These are phyloP conservation scores for Leccinum longicurvipes DNA, from an alignment of 768 basidiomycete species.

Conservation along the genomic window DNA sequence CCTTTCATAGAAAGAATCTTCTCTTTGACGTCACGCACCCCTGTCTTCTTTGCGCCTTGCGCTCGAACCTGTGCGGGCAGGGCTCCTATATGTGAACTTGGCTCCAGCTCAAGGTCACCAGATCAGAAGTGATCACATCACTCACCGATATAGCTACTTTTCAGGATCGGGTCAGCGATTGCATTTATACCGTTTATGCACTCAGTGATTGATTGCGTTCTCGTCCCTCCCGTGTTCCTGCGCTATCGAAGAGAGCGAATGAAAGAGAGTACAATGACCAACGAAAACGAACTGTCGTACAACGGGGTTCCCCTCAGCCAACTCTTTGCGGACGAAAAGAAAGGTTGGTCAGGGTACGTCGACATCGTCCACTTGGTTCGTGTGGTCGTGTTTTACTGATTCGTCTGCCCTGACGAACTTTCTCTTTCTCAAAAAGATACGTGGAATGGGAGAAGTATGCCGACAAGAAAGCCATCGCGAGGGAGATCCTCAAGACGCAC, in stretches of 20 bases:
- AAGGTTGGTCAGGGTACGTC: conserved; percentile 13
- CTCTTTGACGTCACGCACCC: too few species aligned
- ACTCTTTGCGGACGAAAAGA: conserved; percentile 13
- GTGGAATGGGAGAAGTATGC: conserved; percentile 16
- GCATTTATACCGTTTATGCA: not conserved
- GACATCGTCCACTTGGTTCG: not conserved
- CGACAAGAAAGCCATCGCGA: conserved; percentile 13
- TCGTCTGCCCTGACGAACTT: not conserved
- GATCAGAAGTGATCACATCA: not conserved
- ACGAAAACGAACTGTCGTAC: not conserved
- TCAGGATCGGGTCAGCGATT: not conserved
- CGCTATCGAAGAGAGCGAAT: not conserved
- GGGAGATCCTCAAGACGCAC: conserved; percentile 9
- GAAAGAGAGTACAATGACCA: not conserved
- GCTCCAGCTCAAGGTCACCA: not conserved
- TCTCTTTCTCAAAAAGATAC: not conserved
- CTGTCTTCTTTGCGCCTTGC: not conserved
- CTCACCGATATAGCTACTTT: not conserved
- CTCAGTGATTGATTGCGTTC: not conserved
- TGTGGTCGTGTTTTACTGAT: not conserved
- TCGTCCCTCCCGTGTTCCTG: not conserved
- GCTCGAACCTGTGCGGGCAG: not conserved
- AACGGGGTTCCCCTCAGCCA: not conserved
- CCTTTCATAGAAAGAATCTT: not conserved
- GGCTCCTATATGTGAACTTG: not conserved